Evolutionary conservation across 306 rosid species (phyloP), one percentile per base, ranked within the genome.

Genomic region (Aeschynomene evenia): DNA sequence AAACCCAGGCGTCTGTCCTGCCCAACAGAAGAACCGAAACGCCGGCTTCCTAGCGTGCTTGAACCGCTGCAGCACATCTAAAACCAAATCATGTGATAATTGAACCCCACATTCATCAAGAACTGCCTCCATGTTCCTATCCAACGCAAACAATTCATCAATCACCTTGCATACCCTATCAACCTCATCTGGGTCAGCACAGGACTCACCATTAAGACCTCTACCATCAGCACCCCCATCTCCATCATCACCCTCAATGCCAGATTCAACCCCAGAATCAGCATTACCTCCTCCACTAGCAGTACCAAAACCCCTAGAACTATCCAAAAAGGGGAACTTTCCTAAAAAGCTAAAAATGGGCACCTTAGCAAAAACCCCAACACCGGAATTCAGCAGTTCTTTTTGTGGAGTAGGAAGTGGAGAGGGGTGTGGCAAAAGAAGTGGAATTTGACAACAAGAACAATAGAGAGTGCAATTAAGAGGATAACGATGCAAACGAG

Each of bases 11-110:
- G 77, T 84, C 61, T 69, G 68, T 46, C 91, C 94, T 0, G 86
- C 97, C 98, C 96, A 90, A 67, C 89, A 84, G 77, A 94, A 94
- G 84, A 94, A 94, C 50, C 95, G 83, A 83, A 90, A 94, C 0
- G 96, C 92, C 0, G 96, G 98, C 63, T 90, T 94, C 77, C 98
- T 77, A 24, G 98, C 92, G 43, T 88, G 98, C 36, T 65, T 85
- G 63, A 87, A 94, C 74, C 98, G 57, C 37, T 71, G 84, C 84
- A 94, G 79, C 78, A 94, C 95, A 33, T 83, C 91, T 65, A 87
- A 80, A 36, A 94, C 95, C 80, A 90, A 84, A 82, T 88, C 95
- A 74, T 74, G 87, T 0, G 99, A 88, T 61, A 94, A 82, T 22
- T 52, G 19, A 63, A 90, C 64, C 40, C 82, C 76, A 57, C 80